Evolutionary conservation across 2,329 filamentous ascomycete species (phyloP).

Genomic region (Venturiaceae sp.): DNA sequence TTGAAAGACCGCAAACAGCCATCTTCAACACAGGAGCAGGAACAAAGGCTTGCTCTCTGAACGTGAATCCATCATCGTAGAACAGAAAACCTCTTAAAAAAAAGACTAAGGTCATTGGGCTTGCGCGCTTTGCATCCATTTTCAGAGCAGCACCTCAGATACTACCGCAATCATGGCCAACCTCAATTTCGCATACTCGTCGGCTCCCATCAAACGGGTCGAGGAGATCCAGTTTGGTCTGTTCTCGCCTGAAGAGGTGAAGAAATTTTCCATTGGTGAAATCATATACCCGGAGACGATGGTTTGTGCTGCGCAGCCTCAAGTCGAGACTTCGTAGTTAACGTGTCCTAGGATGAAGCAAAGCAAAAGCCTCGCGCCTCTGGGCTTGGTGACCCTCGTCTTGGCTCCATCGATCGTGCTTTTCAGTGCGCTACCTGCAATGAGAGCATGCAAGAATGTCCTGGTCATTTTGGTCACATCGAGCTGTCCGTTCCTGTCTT

Average conservation of each 20-base stretch:
- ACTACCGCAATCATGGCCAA: slow-evolving; percentile 57
- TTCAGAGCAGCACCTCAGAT: not conserved
- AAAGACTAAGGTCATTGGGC: not conserved
- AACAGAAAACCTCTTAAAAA: not conserved
- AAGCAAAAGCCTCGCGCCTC: slow-evolving; percentile 82
- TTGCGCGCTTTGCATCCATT: not conserved
- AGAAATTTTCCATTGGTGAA: slow-evolving; percentile 94
- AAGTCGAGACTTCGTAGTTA: slow-evolving; percentile 1
- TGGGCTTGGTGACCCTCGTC: slow-evolving; percentile 88
- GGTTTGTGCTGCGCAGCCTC: slow-evolving; percentile 33
- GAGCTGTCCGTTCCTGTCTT: slow-evolving; percentile 95
- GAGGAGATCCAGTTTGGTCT: slow-evolving; percentile 99
- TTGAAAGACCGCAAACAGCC: not conserved
- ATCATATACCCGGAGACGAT: slow-evolving; percentile 99
- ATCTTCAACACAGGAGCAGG: not conserved
- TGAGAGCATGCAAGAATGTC: slow-evolving; percentile 91
- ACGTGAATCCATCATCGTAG: not conserved
- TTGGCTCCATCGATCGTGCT: slow-evolving; percentile 92
- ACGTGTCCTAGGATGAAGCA: slow-evolving; percentile 59
- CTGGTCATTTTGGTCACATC: slow-evolving; percentile 97
- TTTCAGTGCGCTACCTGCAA: slow-evolving; percentile 95
- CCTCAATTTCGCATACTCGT: slow-evolving; percentile 76
- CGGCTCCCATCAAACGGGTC: slow-evolving; percentile 92
- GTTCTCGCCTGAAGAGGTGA: slow-evolving; percentile 96
- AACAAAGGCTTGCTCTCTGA: not conserved